Evolutionary conservation across 176 grass and related monocot species (phyloP), one percentile per base, ranked within the genome.

Genomic region (Areca catechu): DNA sequence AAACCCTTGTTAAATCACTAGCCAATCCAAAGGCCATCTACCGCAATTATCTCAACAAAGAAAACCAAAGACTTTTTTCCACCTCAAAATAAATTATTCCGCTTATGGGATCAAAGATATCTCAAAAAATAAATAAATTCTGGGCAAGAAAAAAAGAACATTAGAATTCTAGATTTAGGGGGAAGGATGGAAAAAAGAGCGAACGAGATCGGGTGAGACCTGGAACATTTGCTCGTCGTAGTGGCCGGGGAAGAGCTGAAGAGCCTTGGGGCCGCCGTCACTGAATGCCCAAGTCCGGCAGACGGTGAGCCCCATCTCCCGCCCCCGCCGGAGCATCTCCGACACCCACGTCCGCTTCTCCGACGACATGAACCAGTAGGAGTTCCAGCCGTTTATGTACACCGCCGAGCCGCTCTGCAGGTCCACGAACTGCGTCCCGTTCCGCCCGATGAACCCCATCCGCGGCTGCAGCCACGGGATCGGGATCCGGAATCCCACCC

Each of bases 371-470:
- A 96, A 51, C 91, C 91, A 96, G 80, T 96, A 90, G 29, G 91
- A 96, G 83, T 96, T 96, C 91, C 91, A 96, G 20, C 83, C 91
- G 61, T 96, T 96, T 55, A 90, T 10, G 53, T 96, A 96, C 21
- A 96, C 51, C 16, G 86, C 80, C n/a, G 59, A 53, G 12, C 83
- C 71, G 49, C 73, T 79, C 18, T 3, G 17, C 50, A 69, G 53
- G 77, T 96, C 83, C 14, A 84, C 68, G 74, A 96, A 90, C 24
- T 60, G 68, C 51, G 91, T 87, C 23, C 76, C 80, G 43, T 65
- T 70, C 59, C 86, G 77, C 49, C 56, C 74, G 29, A 63, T 66
- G 77, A 96, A 90, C 4, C 80, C 66, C 73, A 96, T 86, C 72
- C 62, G 61, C 52, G 91, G 86, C 74, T 84, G 83, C 24, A 96